phyloP scores from a whole-genome alignment of 1,139 yeast genomes.

The Kodamaea alishanica region DNA sequence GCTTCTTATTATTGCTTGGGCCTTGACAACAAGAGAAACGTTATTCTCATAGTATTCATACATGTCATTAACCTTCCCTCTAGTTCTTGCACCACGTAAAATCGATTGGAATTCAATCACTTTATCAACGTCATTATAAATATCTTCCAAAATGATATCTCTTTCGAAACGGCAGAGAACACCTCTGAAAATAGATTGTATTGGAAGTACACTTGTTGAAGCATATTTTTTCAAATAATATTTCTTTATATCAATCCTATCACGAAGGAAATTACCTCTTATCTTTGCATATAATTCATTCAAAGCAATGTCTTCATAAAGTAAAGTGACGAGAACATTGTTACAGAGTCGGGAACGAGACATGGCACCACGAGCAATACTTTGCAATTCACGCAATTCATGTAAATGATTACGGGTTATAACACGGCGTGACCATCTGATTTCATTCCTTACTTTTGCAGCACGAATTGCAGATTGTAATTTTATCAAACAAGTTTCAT shows the following conservation, averaged over 20 bases:
- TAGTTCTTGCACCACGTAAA: conserved; percentile 42
- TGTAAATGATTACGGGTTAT: conserved; percentile 13
- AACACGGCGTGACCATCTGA: conserved; percentile 16
- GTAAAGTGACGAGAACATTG: conserved; percentile 39
- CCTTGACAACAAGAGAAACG: conserved; percentile 54
- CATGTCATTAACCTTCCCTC: conserved; percentile 38
- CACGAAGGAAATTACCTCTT: conserved; percentile 43
- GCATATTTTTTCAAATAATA: conserved; percentile 23
- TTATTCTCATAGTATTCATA: conserved; percentile 54
- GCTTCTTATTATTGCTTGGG: conserved; percentile 74
- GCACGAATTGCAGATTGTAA: conserved; percentile 39
- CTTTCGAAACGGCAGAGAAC: conserved; percentile 48
- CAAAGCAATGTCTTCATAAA: conserved; percentile 37
- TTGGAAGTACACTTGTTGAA: conserved; percentile 22
- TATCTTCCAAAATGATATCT: conserved; percentile 50
- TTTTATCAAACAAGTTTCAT: conserved; percentile 12
- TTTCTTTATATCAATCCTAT: conserved; percentile 7
- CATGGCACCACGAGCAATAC: conserved; percentile 51
- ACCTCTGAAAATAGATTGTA: conserved; percentile 42
- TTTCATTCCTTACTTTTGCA: conserved; percentile 20
- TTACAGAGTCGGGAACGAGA: conserved; percentile 45
- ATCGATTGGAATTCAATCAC: conserved; percentile 49
- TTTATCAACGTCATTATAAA: conserved; percentile 40
- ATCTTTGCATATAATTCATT: conserved; percentile 41
- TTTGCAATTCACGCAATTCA: conserved; percentile 40